Base-by-base conservation (phyloP, 2,329 filamentous ascomycete species). In the Colletotrichum lupini region DNA sequence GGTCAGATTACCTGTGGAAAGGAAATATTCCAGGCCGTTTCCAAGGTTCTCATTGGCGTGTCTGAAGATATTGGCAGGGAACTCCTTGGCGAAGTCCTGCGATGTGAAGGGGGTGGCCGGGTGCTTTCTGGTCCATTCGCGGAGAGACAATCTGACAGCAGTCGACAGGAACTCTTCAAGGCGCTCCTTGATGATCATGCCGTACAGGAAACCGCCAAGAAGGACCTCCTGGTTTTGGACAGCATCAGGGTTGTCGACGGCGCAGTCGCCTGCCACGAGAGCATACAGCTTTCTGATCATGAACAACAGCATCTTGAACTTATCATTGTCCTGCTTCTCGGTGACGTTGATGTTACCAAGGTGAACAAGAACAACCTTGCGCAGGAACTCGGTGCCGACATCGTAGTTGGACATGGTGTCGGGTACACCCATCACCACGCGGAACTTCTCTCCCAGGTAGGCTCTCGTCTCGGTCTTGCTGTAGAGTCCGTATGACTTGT, bases 201-300 rank as follows among this genome's bases (percentile, higher is more conserved):
- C 94, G 80, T 97, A 99, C 14, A 99, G 86, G 80, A 97, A 97
- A 9, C 97, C 96, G 66, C 96, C 96, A 1, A 99, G 90, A 28
- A 99, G 87, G 71, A 98, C 93, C 83, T 99, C 97, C 80, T 99
- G 97, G 82, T 97, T 98, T 79, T 97, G 95, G 22, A 98, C 93
- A 12, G 97, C 95, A 88, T 99, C 97, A 1, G 97, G 96, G 80
- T 99, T 98, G 85, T 99, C 97, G 5, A 95, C 91, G 5, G 95
- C 90, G 81, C 96, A 98, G 76, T 98, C 96, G 68, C 96, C 95
- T 74, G 95, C 95, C 9, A 97, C 96, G 61, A 99, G 87, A 16
- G 95, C 91, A 80, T 99, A 99, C 37, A 99, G 90, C 83, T 99
- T 99, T 76, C 96, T 90, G 78, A 95, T 94, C 95, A 98, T 98